A percentile compares a stretch with the other conserved stretches of the same genome.
These are phyloP conservation scores for Tympanopsis confertula DNA, from an alignment of 2,329 filamentous ascomycete genomes.

Conservation along the genomic window DNA sequence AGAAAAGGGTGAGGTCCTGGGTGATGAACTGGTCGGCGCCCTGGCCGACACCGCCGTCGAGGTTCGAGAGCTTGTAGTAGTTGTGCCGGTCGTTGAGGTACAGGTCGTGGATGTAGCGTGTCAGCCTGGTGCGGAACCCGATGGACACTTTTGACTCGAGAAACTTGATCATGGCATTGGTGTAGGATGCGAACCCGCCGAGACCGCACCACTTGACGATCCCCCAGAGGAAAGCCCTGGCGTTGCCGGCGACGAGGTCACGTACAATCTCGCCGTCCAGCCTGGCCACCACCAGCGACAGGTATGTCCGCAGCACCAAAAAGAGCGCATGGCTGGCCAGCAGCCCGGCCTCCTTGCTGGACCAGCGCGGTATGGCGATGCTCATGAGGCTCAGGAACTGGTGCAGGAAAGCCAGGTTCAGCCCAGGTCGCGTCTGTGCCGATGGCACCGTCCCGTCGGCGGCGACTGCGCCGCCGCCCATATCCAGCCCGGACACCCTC, in stretches of 20 bases:
- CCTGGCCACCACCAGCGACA: constrained; percentile 83
- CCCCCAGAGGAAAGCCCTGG: constrained; percentile 76
- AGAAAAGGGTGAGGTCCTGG: constrained; percentile 91
- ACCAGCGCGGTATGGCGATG: constrained; percentile 94
- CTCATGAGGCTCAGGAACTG: constrained; percentile 93
- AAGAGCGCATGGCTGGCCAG: constrained; percentile 82
- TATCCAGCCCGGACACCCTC: constrained; percentile 69
- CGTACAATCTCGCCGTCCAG: constrained; percentile 92
- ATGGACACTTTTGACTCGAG: constrained; percentile 97
- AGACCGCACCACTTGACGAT: constrained; percentile 92
- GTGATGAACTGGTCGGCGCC: constrained; percentile 95
- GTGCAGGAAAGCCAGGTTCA: constrained; percentile 92
- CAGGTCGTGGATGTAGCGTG: constrained; percentile 90
- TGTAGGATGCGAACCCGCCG: constrained; percentile 87
- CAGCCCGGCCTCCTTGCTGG: constrained; percentile 87
- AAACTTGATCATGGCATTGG: constrained; percentile 98
- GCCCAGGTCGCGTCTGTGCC: constrained; percentile 78
- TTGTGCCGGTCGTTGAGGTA: constrained; percentile 95
- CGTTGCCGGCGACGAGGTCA: constrained; percentile 89
- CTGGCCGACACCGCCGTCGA: constrained; percentile 85
- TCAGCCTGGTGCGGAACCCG: constrained; percentile 87
- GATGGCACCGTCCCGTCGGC: constrained; percentile 66
- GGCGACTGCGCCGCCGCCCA: no score
- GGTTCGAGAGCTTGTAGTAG: constrained; percentile 88
- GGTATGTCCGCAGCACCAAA: constrained; percentile 80